Conservation (phyloP, 163 green algal genomes). For the Scenedesmus sp. region DNA sequence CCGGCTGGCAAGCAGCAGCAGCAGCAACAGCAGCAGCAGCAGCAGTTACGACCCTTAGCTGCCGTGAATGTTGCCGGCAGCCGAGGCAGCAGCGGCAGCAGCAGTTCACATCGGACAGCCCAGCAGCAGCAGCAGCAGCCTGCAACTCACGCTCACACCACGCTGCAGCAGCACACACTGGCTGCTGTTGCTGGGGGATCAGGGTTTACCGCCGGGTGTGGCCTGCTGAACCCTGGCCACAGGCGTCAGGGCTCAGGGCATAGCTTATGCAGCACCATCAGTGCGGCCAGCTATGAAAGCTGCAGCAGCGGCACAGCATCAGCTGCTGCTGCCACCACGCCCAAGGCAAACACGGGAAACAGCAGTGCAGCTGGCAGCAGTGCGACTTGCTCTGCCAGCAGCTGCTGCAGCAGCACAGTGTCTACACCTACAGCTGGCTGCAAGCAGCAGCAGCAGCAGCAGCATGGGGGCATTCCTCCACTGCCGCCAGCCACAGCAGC, state of each 20-base stretch:
- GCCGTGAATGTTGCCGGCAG: neutral
- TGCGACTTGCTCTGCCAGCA: neutral
- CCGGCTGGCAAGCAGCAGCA: slow-evolving; percentile 18
- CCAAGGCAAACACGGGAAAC: neutral
- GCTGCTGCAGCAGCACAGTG: slow-evolving; percentile 35
- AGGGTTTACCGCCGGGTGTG: neutral
- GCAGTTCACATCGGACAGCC: neutral
- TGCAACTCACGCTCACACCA: neutral
- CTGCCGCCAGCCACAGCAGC: slow-evolving; percentile 6
- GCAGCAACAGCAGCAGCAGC: neutral
- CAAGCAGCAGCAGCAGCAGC: slow-evolving; percentile 1
- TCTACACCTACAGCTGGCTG: neutral
- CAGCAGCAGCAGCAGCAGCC: slow-evolving; percentile 27
- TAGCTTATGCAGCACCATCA: slow-evolving; percentile 41
- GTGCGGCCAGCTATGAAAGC: slow-evolving; percentile 30
- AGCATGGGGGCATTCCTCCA: neutral
- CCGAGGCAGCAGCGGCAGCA: neutral
- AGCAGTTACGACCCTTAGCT: neutral
- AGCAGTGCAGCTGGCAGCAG: slow-evolving; percentile 20
- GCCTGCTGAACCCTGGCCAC: neutral
- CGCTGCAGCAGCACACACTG: neutral
- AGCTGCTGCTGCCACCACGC: neutral
- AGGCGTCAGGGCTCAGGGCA: slow-evolving; percentile 32
- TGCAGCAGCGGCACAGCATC: slow-evolving; percentile 7
- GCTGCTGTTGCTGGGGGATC: neutral